These are phyloP conservation scores for Forsythia suspensa DNA, from an alignment of 257 asterid genomes.

Conservation along the genomic window DNA sequence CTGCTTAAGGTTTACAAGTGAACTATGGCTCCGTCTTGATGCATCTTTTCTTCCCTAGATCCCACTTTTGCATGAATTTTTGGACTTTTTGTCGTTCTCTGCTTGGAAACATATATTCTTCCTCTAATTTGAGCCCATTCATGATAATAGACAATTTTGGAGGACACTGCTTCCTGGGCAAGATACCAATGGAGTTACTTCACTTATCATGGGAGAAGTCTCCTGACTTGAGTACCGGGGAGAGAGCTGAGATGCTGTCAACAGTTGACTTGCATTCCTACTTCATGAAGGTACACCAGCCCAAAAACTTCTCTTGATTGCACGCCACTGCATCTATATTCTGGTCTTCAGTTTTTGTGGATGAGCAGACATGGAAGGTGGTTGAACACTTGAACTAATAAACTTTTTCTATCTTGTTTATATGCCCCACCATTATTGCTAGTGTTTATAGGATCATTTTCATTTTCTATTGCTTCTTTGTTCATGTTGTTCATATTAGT, in stretches of 20 bases:
- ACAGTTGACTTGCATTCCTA: slow-evolving; percentile 83
- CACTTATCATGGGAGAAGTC: slow-evolving; percentile 85
- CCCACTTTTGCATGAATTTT: background rate
- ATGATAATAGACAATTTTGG: slow-evolving; percentile 60
- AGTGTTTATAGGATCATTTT: background rate
- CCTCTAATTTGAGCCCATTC: slow-evolving; percentile 25
- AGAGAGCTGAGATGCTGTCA: slow-evolving; percentile 82
- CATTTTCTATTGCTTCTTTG: background rate
- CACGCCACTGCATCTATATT: background rate
- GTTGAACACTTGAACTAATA: background rate
- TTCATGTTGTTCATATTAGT: background rate
- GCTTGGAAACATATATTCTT: background rate
- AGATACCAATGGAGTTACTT: slow-evolving; percentile 81
- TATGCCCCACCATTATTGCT: background rate
- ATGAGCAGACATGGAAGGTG: slow-evolving; percentile 8
- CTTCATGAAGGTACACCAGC: slow-evolving; percentile 63
- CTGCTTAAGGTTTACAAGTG: background rate
- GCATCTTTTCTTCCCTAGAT: background rate
- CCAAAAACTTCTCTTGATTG: background rate
- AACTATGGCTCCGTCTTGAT: background rate
- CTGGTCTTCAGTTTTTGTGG: slow-evolving; percentile 13
- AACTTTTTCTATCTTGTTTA: background rate
- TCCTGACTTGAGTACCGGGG: slow-evolving; percentile 71
- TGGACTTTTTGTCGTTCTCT: slow-evolving; percentile 4
- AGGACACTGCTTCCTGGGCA: slow-evolving; percentile 81